phyloP scores from a whole-genome alignment of 306 rosid genomes.

The Sindora glabra region DNA sequence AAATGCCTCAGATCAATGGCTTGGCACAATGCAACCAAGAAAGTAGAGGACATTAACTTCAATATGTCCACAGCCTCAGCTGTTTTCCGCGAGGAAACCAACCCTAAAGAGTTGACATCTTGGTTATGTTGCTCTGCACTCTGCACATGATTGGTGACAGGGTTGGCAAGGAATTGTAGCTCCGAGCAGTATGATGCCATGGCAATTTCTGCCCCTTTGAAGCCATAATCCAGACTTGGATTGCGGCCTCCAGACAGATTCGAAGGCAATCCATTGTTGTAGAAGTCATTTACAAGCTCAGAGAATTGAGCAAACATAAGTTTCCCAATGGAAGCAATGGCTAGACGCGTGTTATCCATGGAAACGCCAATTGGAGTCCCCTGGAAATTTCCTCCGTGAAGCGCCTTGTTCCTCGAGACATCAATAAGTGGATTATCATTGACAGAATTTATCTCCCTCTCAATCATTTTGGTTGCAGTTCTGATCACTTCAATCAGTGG shows the following conservation, averaged over 20 bases:
- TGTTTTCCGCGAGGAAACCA: constrained; percentile 74
- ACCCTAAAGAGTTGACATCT: constrained; percentile 85
- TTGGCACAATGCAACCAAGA: constrained; percentile 73
- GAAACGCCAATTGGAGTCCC: constrained; percentile 97
- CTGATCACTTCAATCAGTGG: constrained; percentile 87
- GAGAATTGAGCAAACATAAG: constrained; percentile 90
- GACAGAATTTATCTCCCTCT: constrained; percentile 87
- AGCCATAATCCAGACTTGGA: constrained; percentile 88
- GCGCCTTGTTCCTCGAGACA: constrained; percentile 80
- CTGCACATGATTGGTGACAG: constrained; percentile 88
- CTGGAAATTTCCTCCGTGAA: constrained; percentile 90
- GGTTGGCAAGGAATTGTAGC: constrained; percentile 80
- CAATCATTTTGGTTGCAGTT: constrained; percentile 73
- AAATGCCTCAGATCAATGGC: constrained; percentile 78
- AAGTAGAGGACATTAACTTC: constrained; percentile 86
- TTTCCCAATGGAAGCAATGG: constrained; percentile 76
- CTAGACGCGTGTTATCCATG: constrained; percentile 83
- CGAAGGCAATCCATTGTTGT: constrained; percentile 87
- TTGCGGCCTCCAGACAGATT: constrained; percentile 58
- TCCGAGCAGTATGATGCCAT: constrained; percentile 97
- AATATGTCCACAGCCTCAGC: constrained; percentile 69
- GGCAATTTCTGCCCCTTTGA: constrained; percentile 88
- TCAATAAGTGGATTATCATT: constrained; percentile 90
- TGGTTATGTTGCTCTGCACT: constrained; percentile 98
- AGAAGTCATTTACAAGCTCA: constrained; percentile 85